Evolutionary conservation across 148 eudicot species (phyloP), one percentile per base, ranked within the genome.

Genomic region (Arbutus unedo): DNA sequence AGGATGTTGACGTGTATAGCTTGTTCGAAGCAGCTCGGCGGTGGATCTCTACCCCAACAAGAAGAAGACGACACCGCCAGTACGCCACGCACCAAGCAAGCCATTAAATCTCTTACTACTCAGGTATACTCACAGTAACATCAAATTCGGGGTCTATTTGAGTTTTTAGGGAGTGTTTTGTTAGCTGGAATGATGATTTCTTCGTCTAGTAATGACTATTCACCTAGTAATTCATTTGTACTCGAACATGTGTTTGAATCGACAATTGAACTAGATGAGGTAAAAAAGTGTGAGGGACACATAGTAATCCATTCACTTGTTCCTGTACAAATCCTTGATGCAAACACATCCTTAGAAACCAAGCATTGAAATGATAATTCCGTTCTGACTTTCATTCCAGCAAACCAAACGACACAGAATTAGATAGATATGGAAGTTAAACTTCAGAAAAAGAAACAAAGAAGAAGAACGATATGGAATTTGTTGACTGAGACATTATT

Each of bases 1-100:
- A 47, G 68, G 83, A 93, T 93, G 94, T 83, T 93, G 91, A 90
- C 93, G 31, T 93, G 97, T 85, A 90, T 93, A 62, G 90, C 93
- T 4, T 93, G 97, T 60, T 80, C 93, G 77, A 91, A 91, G 90
- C 92, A 91, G 50, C 85, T 87, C 23, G 88, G 86, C 71, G 88
- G 86, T 47, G 93, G 92, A 90, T 90, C 94, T 83, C 82, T 87
- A 16, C 80, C 77, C 7, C 86, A 78, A 38, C 86, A 84, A 9
- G 86, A 87, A 14, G 93, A 89, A 21, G 95, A 90, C 23, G 91
- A 85, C 50, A 55, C 18, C 55, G 88, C 81, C 21, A 85, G 88
- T 11, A 92, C 93, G 2, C 96, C 97, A 6, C 80, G 88, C 77
- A 92, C 89, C 48, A 95, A 91, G 81, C 97, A 92, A 83, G 87